These are phyloP conservation scores for Wallemia mellicola DNA, from an alignment of 1,284 basidiomycete species.

Conservation along the genomic window DNA sequence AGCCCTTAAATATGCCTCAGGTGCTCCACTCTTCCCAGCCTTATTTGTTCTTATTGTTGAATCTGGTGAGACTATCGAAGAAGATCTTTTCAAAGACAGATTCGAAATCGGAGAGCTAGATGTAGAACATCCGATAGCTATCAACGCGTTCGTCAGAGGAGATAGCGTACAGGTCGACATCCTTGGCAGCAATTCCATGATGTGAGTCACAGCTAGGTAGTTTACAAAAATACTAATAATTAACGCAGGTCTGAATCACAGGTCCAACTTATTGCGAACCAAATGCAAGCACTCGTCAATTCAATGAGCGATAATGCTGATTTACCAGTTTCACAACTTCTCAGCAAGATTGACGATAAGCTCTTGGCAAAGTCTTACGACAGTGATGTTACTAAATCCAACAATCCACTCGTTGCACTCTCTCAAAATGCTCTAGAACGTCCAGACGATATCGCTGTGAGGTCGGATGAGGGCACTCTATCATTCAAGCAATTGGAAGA, in stretches of 20 bases:
- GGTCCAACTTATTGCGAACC: not conserved
- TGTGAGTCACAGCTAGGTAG: not conserved
- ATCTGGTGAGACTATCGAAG: constrained; percentile 2
- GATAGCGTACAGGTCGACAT: not conserved
- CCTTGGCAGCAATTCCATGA: not conserved
- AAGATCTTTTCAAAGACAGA: not conserved
- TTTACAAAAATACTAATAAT: not conserved
- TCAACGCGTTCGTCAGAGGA: not conserved
- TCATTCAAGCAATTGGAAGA: not conserved
- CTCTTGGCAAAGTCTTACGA: not conserved
- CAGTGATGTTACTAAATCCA: not conserved
- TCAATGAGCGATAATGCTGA: not conserved
- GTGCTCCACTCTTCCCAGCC: constrained; percentile 11
- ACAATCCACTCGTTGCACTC: not conserved
- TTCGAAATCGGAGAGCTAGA: constrained; percentile 3
- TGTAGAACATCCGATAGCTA: not conserved
- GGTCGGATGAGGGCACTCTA: not conserved
- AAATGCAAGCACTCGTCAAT: not conserved
- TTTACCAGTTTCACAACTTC: not conserved
- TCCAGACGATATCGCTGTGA: not conserved
- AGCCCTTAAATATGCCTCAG: constrained; percentile 8
- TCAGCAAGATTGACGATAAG: not conserved
- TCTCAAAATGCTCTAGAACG: not conserved
- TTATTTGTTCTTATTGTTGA: constrained; percentile 13
- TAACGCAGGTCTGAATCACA: not conserved